Base-by-base conservation (phyloP, 257 asterid species). In the Gynochthodes officinalis region DNA sequence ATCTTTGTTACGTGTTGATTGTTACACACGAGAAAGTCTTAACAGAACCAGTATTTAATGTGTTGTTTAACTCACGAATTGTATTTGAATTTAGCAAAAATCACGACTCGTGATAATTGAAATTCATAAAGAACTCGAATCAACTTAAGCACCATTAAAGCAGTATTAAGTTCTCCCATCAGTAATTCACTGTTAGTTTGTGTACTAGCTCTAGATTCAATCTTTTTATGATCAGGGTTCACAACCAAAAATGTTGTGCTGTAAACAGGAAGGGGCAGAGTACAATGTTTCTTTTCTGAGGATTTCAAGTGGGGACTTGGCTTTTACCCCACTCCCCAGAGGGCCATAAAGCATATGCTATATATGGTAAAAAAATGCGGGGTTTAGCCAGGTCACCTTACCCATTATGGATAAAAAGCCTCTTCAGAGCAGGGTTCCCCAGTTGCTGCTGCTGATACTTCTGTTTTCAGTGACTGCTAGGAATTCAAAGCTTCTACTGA, bases 221-320 rank as follows among this genome's bases (percentile, higher is more conserved):
- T 37, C 42, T 37, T 37, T 37, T 37, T 37, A 7, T 37, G 42
- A 37, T 2, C 3, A 2, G 42, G 42, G 42, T 37, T 37, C 7
- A 37, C 7, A 37, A n/a, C 50, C n/a, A 53, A 23, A 23, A 53
- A 53, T 53, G 28, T 7, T 5, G n/a, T 53, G n/a, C 28, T 19
- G 27, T 11, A 4, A 67, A 49, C 33, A 27, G 44, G 60, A 15
- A 28, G 1, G 43, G 19, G 21, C 12, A 13, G 8, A 1, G 23
- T n/a, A n/a, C n/a, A n/a, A n/a, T n/a, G 37, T 33, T 0, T 10
- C 9, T 0, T 16, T 25, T 50, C n/a, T 48, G 62, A 64, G 76
- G 63, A 60, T 19, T 54, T 48, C 70, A 57, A 70, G 84, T 76
- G 79, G 54, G 54, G 54, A 54, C 76, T 16, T 72, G 77, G 35